A percentile compares a stretch with the other conserved stretches of the same genome.
Conservation (phyloP, 345 rosid genomes). For the Physaria fendleri region DNA sequence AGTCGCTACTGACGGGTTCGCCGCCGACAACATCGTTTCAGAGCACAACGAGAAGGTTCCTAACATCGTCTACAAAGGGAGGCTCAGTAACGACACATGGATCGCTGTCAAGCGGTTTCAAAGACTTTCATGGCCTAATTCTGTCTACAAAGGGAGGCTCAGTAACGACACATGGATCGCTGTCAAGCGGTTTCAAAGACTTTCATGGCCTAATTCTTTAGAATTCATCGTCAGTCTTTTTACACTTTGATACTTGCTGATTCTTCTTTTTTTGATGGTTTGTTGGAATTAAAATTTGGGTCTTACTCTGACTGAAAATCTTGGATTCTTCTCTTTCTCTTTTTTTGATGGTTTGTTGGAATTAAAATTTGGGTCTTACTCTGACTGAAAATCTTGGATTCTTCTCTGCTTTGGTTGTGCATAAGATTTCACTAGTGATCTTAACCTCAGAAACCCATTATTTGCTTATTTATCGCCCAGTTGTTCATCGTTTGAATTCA, state of each 20-base stretch:
- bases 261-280: not conserved
- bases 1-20: constrained; percentile 67
- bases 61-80: constrained; percentile 83
- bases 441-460: not conserved
- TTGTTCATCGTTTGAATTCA: constrained; percentile 1
- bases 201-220: constrained; percentile 92
- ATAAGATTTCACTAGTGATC: not conserved
- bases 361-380: not conserved
- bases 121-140: constrained; percentile 86
- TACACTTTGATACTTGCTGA: not conserved
- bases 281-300: not conserved
- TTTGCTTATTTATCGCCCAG: too few relatives aligned
- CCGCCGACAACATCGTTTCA: constrained; percentile 76
- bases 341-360: not conserved
- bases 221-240: constrained; percentile 67
- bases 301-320: not conserved
- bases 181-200: constrained; percentile 76
- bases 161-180: constrained; percentile 65
- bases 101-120: constrained; percentile 89
- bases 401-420: not conserved
- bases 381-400: not conserved
- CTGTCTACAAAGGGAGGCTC: too few relatives aligned
- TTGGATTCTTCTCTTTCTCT: constrained; percentile 2
- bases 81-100: constrained; percentile 39
- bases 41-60: constrained; percentile 97